A percentile compares a stretch with the other conserved stretches of the same genome.
phyloP scores from a whole-genome alignment of 768 basidiomycete genomes.

The Lenzites betulinus region DNA sequence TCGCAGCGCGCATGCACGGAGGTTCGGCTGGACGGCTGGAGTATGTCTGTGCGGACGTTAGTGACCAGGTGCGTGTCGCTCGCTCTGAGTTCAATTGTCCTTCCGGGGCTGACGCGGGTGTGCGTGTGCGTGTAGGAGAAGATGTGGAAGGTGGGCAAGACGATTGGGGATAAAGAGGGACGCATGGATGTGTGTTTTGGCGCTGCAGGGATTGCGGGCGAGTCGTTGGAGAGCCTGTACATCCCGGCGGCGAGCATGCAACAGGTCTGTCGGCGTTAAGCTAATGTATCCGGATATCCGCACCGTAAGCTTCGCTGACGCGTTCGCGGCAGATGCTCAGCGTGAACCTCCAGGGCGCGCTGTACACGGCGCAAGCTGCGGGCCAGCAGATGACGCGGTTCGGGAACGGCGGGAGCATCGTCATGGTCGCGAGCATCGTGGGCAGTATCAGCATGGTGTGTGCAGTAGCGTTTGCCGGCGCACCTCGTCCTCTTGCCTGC shows the following conservation, averaged over 20 bases:
- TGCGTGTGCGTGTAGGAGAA: too few relatives aligned
- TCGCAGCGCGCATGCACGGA: conserved; percentile 25
- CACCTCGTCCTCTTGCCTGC: not conserved
- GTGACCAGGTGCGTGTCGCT: conserved; percentile 47
- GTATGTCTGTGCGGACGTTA: conserved; percentile 66
- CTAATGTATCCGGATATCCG: not conserved
- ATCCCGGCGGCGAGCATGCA: conserved; percentile 63
- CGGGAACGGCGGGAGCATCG: conserved; percentile 39
- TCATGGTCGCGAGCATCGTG: conserved; percentile 43
- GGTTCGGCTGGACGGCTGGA: conserved; percentile 43
- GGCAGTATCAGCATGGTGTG: conserved; percentile 59
- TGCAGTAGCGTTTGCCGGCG: not conserved
- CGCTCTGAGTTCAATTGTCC: too few relatives aligned
- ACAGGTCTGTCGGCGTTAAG: conserved; percentile 41
- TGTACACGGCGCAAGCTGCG: conserved; percentile 38
- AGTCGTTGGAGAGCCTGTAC: conserved; percentile 55
- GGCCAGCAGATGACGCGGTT: conserved; percentile 38
- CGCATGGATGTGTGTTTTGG: conserved; percentile 76
- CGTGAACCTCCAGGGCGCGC: conserved; percentile 54
- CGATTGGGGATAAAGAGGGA: conserved; percentile 66
- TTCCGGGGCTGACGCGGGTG: too few relatives aligned
- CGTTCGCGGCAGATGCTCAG: conserved; percentile 49
- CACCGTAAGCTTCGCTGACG: not conserved
- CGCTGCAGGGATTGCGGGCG: conserved; percentile 65
- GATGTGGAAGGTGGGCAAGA: conserved; percentile 52